Percentiles rank a stretch among this genome's conserved stretches.
phyloP scores from a whole-genome alignment of 2,329 filamentous ascomycete species.

The Neonectria neomacrospora region DNA sequence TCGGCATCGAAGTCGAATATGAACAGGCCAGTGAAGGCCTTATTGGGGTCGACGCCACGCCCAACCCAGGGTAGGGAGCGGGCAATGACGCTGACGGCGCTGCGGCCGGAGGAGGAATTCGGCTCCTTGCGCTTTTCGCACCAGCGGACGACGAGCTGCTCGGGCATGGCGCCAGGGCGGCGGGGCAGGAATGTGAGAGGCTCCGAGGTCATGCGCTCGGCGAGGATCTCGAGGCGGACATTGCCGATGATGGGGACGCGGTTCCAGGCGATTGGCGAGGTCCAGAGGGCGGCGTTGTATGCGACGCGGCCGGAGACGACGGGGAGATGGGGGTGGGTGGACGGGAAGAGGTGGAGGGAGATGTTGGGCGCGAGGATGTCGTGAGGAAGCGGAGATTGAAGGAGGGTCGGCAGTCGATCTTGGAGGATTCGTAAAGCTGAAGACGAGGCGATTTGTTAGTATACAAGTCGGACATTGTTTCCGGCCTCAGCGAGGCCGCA shows the following conservation, averaged over 20 bases:
- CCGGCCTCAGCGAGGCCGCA: neutral
- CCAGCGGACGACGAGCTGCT: conserved; percentile 94
- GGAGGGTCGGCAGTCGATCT: conserved; percentile 72
- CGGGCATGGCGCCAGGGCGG: conserved; percentile 67
- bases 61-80: conserved; percentile 54
- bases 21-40: conserved; percentile 90
- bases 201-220: conserved; percentile 83
- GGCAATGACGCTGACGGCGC: conserved; percentile 54
- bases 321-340: conserved; percentile 87
- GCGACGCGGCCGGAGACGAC: conserved; percentile 90
- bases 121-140: conserved; percentile 58
- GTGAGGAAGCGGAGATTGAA: conserved; percentile 75
- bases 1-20: conserved; percentile 94
- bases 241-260: conserved; percentile 90
- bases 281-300: conserved; percentile 95
- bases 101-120: conserved; percentile 1
- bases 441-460: conserved; percentile 14
- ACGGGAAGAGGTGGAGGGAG: conserved; percentile 75
- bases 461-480: neutral
- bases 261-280: conserved; percentile 95
- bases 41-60: conserved; percentile 63
- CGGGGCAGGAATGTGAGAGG: conserved; percentile 60
- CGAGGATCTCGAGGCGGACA: conserved; percentile 86
- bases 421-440: conserved; percentile 73
- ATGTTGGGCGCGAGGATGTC: conserved; percentile 82